Evolutionary conservation across 306 rosid genomes (phyloP).

Genomic region (Malus sieversii): DNA sequence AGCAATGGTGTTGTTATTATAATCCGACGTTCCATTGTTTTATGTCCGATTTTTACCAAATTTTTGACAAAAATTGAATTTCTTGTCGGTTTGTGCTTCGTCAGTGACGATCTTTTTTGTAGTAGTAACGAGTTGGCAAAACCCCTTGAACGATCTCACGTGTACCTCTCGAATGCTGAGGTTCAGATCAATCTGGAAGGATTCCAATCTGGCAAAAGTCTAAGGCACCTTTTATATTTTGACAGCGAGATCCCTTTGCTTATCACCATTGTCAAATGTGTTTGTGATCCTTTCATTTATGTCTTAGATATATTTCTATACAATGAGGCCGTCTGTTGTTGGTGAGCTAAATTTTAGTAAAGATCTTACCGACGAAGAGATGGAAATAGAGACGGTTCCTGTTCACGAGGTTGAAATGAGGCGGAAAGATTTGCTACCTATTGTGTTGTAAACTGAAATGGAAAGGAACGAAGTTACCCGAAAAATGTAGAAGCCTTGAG

Average conservation of each 20-base stretch:
- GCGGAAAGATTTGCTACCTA: slow-evolving; percentile 65
- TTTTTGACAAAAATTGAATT: too few relatives aligned
- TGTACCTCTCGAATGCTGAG: slow-evolving; percentile 74
- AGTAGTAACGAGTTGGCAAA: too few relatives aligned
- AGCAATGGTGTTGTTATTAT: too few relatives aligned
- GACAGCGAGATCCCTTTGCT: slow-evolving; percentile 8
- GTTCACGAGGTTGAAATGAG: slow-evolving; percentile 47
- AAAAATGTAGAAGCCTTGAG: too few relatives aligned
- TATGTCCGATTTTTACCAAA: too few relatives aligned
- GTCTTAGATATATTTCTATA: slow-evolving; percentile 60
- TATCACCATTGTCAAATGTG: neutral
- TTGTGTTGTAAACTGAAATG: too few relatives aligned
- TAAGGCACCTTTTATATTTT: slow-evolving; percentile 46
- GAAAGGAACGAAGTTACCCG: too few relatives aligned
- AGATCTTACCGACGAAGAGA: slow-evolving; percentile 50
- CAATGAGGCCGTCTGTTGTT: slow-evolving; percentile 44
- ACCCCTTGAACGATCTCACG: too few relatives aligned
- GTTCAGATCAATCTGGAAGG: slow-evolving; percentile 74
- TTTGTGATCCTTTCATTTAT: slow-evolving; percentile 3
- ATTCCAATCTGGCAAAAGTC: slow-evolving; percentile 81
- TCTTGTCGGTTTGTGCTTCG: too few relatives aligned
- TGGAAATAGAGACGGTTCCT: slow-evolving; percentile 68
- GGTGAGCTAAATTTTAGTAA: slow-evolving; percentile 29
- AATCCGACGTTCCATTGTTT: too few relatives aligned
- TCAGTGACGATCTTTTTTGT: too few relatives aligned